Evolutionary conservation across 2,329 filamentous ascomycete genomes (phyloP).

Genomic region (Didymella glomerata): DNA sequence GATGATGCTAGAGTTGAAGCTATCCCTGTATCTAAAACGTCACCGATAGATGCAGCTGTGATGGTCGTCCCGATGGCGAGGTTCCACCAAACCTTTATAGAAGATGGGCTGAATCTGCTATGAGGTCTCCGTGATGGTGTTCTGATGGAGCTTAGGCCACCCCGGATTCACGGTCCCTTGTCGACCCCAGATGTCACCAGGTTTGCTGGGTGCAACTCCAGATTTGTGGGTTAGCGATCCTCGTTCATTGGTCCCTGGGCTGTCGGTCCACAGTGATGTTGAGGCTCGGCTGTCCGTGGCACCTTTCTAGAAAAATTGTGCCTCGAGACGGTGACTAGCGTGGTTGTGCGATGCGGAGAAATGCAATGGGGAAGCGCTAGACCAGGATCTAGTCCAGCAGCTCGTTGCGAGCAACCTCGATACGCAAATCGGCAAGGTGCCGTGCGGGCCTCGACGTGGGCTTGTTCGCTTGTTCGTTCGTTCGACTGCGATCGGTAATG

Average conservation of each 20-base stretch:
- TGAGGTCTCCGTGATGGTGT: slow-evolving; percentile 25
- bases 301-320: slow-evolving; percentile 12
- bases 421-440: slow-evolving; percentile 7
- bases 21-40: slow-evolving; percentile 1
- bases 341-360: slow-evolving; percentile 16
- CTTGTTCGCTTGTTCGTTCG: slow-evolving; percentile 6
- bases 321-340: slow-evolving; percentile 29
- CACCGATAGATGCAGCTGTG: slow-evolving; percentile 12
- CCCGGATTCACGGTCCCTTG: slow-evolving; percentile 37
- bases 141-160: slow-evolving; percentile 28
- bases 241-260: slow-evolving; percentile 26
- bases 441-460: not conserved
- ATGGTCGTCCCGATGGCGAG: slow-evolving; percentile 10
- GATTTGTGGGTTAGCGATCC: slow-evolving; percentile 18
- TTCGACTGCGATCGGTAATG: slow-evolving; percentile 14
- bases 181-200: slow-evolving; percentile 33
- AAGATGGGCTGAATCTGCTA: slow-evolving; percentile 15
- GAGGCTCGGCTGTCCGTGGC: slow-evolving; percentile 3
- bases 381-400: slow-evolving; percentile 2
- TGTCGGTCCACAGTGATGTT: not conserved
- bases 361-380: slow-evolving; percentile 12
- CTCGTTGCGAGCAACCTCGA: slow-evolving; percentile 21
- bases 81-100: slow-evolving; percentile 37
- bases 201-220: slow-evolving; percentile 19
- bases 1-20: not conserved